Base-by-base conservation (phyloP, 768 basidiomycete species). In the Lanmaoa rubissima region DNA sequence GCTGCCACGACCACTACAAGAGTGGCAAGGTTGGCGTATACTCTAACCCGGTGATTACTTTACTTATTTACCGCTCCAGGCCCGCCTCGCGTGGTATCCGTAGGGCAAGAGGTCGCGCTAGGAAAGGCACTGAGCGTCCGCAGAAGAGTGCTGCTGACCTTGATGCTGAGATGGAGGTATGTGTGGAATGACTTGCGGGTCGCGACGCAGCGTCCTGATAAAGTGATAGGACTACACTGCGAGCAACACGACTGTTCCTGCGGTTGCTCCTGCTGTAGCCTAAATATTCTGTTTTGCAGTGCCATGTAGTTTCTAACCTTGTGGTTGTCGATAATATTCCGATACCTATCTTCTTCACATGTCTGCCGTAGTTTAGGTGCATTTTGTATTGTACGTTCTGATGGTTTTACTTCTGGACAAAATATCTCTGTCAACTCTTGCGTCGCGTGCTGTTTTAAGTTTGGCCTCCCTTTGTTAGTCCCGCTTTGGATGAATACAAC, bases 161-260 rank as follows among this genome's bases (percentile, higher is more conserved):
- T 42, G 96, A 98, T 70, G 94, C 95, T 9, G 96, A 98, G 79
- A 98, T 98, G 96, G 90, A 90, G 83, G 96, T 96, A 57, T 39
- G 85, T 70, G 26, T 41, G 8, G 14, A 5, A 19, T 4, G 1
- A 0, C 2, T 44, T 12, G 1, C 45, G 1, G 5, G 9, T 39
- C 13, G 19, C 26, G 21, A 34, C 50, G 4, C 21, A 14, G 12
- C 11, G 31, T n/a, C 5, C 38, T 53, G 46, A 61, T 48, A n/a
- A 51, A 51, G 9, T 21, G 26, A 7, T 54, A 89, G 87, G 87
- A 89, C 66, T 89, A 89, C 63, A 88, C 87, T 36, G 78, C 85
- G 14, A 81, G 74, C 65, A 86, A 78, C 17, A 35, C 65, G 14
- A 7, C 31, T 35, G 78, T 70, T 2, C 79, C 85, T 17, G 75